Evolutionary conservation across 2,329 filamentous ascomycete genomes (phyloP), one percentile per base, ranked within the genome.

Genomic region (Allantophomopsis lycopodina): DNA sequence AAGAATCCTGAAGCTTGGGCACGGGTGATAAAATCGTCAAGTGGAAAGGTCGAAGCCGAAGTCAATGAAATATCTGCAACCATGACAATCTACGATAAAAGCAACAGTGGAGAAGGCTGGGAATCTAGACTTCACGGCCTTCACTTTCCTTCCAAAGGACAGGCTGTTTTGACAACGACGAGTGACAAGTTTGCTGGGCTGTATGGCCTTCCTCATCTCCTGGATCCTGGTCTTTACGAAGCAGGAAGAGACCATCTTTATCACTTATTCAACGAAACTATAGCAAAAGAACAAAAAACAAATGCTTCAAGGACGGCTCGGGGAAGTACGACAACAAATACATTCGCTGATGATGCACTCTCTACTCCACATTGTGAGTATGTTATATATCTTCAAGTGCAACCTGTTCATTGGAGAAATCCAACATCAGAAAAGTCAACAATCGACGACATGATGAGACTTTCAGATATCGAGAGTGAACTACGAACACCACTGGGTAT

Each of bases 151-250:
- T 70, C 73, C n/a, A 74, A 82, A 45, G 91, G 91, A 2, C 73
- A 77, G 12, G 74, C 91, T 37, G 64, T 96, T 30, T 64, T 96
- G 55, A 84, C 82, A 2, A 95, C 89, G 1, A 89, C 87, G 36
- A 95, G 87, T 58, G 83, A 94, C 54, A 95, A 94, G 63, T 91
- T 91, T 53, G 76, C 81, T n/a, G 88, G 91, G 34, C 79, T 96
- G 41, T 94, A 94, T 56, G 83, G 79, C 2, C 64, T 96, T 36
- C 88, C 91, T 18, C 87, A 96, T 58, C 70, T 98, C 38, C 23
- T 28, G 8, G 23, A 28, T 12, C 23, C 23, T 3, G 23, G 23
- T 28, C 23, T 28, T 28, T 28, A 28, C 8, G 68, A 83, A 1
- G 71, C 84, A 13, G 72, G 69, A 5, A 53, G 63, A 16, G 60